These are phyloP conservation scores for Fusarium protoensiforme DNA, from an alignment of 2,329 filamentous ascomycete genomes.

Conservation along the genomic window DNA sequence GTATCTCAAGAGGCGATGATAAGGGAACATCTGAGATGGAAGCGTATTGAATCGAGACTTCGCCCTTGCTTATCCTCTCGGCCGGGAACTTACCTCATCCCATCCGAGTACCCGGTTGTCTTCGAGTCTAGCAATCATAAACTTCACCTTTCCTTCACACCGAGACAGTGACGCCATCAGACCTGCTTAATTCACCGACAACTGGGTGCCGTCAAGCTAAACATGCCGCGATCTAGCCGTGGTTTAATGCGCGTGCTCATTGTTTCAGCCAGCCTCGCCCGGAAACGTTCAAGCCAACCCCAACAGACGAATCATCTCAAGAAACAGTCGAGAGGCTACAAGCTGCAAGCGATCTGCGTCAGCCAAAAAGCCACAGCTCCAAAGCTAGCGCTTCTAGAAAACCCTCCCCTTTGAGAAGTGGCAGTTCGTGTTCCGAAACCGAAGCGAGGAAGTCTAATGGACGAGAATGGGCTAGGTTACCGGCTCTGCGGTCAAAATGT, in stretches of 20 bases:
- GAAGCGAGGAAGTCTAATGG: conserved; percentile 29
- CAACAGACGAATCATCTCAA: neutral
- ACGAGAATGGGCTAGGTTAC: conserved; percentile 33
- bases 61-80: neutral
- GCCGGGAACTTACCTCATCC: neutral
- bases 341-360: conserved; percentile 1
- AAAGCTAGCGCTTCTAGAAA: conserved; percentile 7
- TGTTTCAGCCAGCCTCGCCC: neutral
- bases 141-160: neutral
- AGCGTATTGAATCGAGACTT: neutral
- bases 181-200: neutral
- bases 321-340: neutral
- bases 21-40: neutral
- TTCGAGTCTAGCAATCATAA: neutral
- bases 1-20: neutral
- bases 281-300: neutral
- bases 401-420: neutral
- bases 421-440: conserved; percentile 32
- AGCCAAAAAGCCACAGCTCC: neutral
- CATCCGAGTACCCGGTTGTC: neutral
- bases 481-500: conserved; percentile 30
- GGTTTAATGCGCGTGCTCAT: neutral
- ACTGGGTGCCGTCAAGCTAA: neutral
- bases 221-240: neutral
- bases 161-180: neutral